Conservation (phyloP, 164 flowering plant genomes). For the Aristolochia contorta region DNA sequence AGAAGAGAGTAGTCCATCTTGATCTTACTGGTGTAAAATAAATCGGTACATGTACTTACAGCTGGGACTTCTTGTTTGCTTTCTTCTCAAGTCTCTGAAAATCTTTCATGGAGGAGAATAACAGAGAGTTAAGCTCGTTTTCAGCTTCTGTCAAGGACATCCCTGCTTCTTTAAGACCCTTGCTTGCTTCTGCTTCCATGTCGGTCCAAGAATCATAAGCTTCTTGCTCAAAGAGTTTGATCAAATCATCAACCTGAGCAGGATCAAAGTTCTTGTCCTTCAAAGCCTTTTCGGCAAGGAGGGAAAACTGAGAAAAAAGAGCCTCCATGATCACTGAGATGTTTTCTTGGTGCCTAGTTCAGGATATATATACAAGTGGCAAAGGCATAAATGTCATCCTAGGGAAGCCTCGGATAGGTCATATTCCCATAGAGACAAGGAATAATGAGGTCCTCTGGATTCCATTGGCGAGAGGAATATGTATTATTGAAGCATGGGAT, state of each 20-base stretch:
- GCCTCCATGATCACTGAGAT: constrained; percentile 41
- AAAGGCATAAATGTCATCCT: too few relatives aligned
- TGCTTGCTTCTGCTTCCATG: constrained; percentile 32
- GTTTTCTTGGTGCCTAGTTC: too few relatives aligned
- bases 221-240: constrained; percentile 72
- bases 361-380: too few relatives aligned
- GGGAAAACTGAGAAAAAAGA: constrained; percentile 56
- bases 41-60: constrained; percentile 30
- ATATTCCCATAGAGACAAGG: too few relatives aligned
- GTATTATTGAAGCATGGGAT: too few relatives aligned
- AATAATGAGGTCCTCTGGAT: too few relatives aligned
- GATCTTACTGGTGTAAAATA: constrained; percentile 29
- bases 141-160: constrained; percentile 26
- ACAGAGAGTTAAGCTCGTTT: constrained; percentile 44
- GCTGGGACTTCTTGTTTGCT: constrained; percentile 24
- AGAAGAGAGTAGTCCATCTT: constrained; percentile 29
- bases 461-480: too few relatives aligned
- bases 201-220: constrained; percentile 77
- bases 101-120: constrained; percentile 70
- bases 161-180: constrained; percentile 25
- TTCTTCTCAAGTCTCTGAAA: constrained; percentile 53
- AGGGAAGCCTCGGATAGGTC: too few relatives aligned
- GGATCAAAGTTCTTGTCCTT: constrained; percentile 73
- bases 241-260: constrained; percentile 53
- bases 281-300: constrained; percentile 58